Base-by-base conservation (phyloP, 208 protist genomes). In the Tritrichomonas foetus region DNA sequence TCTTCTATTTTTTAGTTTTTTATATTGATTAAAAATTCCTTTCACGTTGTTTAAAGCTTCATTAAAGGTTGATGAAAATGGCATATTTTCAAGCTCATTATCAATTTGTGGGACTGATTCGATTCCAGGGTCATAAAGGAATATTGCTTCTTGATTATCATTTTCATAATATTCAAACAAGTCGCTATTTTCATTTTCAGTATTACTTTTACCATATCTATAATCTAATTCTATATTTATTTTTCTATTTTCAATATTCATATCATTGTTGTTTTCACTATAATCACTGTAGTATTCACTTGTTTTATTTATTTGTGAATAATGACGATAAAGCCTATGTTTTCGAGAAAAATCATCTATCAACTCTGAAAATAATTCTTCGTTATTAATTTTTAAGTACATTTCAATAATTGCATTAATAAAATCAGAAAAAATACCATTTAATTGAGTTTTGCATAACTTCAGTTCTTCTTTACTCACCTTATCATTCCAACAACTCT, bases 1-100 rank as follows among this genome's bases (percentile, higher is more conserved):
- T 69, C n/a, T 69, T 30, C n/a, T 69, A n/a, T 69, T n/a, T n/a
- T 69, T 69, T n/a, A 69, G 27, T 69, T 69, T 69, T n/a, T 69
- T 3, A 30, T 69, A 69, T 30, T n/a, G 11, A 69, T 33, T 33
- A 69, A 69, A n/a, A 33, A 69, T 69, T 30, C 3, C 3, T 5
- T 69, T 69, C n/a, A n/a, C 64, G 5, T 8, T 69, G 13, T 3
- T 69, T 30, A 69, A 33, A n/a, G n/a, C 8, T 5, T 69, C 64
- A n/a, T 69, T 11, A 69, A 69, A 69, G 5, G 3, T 5, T 69
- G 11, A 33, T 25, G 64, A 69, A 16, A 69, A 69, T 8, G 64
- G 64, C 13, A 30, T 30, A n/a, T 69, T 30, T n/a, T n/a, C 3
- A 5, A 69, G 27, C 8, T 69, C 64, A 69, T 69, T 33, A n/a